Evolutionary conservation across 106 monocot species (phyloP), one percentile per base, ranked within the genome.

Genomic region (Acorus gramineus): DNA sequence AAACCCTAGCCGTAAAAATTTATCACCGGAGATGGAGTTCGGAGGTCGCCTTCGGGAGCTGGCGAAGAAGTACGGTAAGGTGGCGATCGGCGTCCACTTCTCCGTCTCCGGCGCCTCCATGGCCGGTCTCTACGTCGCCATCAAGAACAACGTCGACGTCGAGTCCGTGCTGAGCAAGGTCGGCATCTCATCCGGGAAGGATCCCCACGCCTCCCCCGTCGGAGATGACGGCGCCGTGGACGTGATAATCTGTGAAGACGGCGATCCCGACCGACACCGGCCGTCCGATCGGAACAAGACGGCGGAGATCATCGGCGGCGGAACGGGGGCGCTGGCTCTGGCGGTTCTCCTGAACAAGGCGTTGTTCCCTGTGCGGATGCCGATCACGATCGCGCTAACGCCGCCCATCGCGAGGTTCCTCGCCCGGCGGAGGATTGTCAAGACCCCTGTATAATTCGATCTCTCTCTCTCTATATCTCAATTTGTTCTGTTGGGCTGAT

Each of bases 131-230:
- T 91, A 96, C 77, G 77, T 90, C 62, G 90, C 96, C 73, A 85
- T 96, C 66, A 77, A 78, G 49, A 96, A 83, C 87, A 96, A 96
- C 84, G 96, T 96, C 66, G 96, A 96, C 74, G 96, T 96, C 46
- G 85, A 87, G 52, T 62, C 83, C 12, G 57, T 96, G 50, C 74
- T 91, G 74, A 46, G 81, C 56, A 72, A 65, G 65, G 64, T 85
- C 64, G 90, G 95, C 57, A 77, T 95, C 68, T 74, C 79, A 68
- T 64, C 82, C 61, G 74, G 65, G 43, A 11, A 7, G 7, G 13
- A 5, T 3, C 42, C 4, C 6, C 47, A 47, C 61, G 42, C 28
- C 7, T 28, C 28, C 28, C 28, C 28, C 28, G 28, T 28, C 28
- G 28, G 28, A 28, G 50, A 9, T n/a, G 11, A 52, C 47, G 8